These are phyloP conservation scores for Neurospora terricola DNA, from an alignment of 495 filamentous ascomycete genomes.

Conservation along the genomic window DNA sequence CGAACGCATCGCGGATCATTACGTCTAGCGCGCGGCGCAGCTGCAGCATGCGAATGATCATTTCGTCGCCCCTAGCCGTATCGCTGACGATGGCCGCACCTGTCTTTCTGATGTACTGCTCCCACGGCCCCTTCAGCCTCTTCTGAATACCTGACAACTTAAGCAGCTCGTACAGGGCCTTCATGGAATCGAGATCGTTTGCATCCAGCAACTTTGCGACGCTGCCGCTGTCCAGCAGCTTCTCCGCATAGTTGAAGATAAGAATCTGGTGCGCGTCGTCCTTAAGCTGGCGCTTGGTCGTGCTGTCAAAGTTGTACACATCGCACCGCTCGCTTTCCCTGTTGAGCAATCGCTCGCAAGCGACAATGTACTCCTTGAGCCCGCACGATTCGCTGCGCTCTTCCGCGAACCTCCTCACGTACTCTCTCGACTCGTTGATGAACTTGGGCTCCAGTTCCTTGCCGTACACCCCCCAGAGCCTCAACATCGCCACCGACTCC, in stretches of 20 bases:
- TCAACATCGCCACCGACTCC: slow-evolving; percentile 68
- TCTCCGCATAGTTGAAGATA: slow-evolving; percentile 48
- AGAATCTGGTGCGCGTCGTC: slow-evolving; percentile 58
- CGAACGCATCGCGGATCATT: slow-evolving; percentile 62
- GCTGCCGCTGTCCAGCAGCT: slow-evolving; percentile 51
- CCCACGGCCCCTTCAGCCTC: slow-evolving; percentile 61
- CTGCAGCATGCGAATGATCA: slow-evolving; percentile 73
- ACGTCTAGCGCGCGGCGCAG: slow-evolving; percentile 74
- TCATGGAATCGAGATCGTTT: slow-evolving; percentile 54
- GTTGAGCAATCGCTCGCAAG: slow-evolving; percentile 54
- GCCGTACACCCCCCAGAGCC: slow-evolving; percentile 68
- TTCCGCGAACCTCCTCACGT: slow-evolving; percentile 55
- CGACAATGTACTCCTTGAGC: slow-evolving; percentile 61
- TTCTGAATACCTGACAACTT: slow-evolving; percentile 51
- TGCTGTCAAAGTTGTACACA: slow-evolving; percentile 65
- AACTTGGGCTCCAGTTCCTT: slow-evolving; percentile 70
- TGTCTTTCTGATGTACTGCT: slow-evolving; percentile 64
- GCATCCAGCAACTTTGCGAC: slow-evolving; percentile 59
- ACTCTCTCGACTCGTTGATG: slow-evolving; percentile 52
- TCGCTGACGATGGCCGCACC: slow-evolving; percentile 75
- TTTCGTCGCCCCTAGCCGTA: slow-evolving; percentile 64
- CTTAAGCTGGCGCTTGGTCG: slow-evolving; percentile 68
- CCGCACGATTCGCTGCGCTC: slow-evolving; percentile 42
- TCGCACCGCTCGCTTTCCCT: slow-evolving; percentile 66
- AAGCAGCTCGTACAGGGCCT: slow-evolving; percentile 69